A percentile compares a stretch with the other conserved stretches of the same genome.
These are phyloP conservation scores for Lagerstroemia fauriei DNA, from an alignment of 441 rosid genomes.

Conservation along the genomic window DNA sequence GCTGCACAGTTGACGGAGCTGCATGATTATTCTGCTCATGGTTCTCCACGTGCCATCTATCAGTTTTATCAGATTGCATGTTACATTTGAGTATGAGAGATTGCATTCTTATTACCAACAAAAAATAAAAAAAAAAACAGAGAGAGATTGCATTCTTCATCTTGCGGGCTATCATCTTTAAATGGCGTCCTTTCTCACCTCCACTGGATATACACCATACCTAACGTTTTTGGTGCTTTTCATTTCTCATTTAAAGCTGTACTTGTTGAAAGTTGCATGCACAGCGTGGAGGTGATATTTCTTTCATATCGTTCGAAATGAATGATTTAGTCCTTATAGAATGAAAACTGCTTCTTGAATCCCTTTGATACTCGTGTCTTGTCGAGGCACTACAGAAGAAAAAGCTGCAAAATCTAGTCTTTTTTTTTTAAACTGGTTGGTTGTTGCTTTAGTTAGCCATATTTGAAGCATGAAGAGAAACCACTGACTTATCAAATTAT, in stretches of 20 bases:
- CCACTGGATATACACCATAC: neutral
- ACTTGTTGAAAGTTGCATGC: too few relatives aligned
- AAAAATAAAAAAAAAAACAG: too few relatives aligned
- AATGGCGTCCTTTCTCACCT: neutral
- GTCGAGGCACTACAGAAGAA: too few relatives aligned
- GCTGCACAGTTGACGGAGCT: neutral
- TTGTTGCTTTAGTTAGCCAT: neutral
- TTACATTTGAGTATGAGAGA: neutral
- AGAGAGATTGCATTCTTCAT: neutral
- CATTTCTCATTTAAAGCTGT: neutral
- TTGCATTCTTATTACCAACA: too few relatives aligned
- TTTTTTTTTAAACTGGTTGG: neutral
- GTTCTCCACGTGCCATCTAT: neutral
- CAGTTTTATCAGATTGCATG: neutral
- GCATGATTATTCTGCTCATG: neutral
- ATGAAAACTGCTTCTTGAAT: too few relatives aligned
- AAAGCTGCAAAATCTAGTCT: too few relatives aligned
- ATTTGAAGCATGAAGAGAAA: neutral
- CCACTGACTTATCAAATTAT: neutral
- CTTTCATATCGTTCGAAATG: too few relatives aligned
- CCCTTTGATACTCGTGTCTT: too few relatives aligned
- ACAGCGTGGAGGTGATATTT: too few relatives aligned
- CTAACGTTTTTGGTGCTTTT: neutral
- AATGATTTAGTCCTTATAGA: too few relatives aligned
- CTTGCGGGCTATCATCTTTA: neutral